phyloP scores from a whole-genome alignment of 192 early-diverging fungal genomes.

The Podila verticillata region DNA sequence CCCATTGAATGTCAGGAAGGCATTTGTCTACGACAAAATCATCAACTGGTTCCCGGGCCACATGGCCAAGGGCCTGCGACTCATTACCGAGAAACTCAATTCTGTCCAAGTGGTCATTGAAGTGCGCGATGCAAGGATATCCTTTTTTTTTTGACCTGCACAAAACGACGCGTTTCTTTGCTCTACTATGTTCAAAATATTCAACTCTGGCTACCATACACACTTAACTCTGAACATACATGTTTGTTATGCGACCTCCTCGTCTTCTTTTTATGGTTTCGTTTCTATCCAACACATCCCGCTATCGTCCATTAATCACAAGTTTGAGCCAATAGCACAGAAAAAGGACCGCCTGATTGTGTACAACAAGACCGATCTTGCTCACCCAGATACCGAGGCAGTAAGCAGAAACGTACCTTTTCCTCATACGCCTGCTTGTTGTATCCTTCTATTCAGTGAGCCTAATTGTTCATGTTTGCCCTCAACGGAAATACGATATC shows the following conservation, averaged over 20 bases:
- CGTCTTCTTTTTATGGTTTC: not conserved
- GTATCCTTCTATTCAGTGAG: not conserved
- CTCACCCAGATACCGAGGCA: constrained; percentile 65
- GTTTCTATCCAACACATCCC: constrained; percentile 69
- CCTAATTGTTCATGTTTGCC: too few relatives aligned
- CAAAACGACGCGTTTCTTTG: not conserved
- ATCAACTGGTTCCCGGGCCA: constrained; percentile 92
- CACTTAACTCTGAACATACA: constrained; percentile 2
- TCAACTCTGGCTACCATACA: too few relatives aligned
- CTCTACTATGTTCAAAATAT: too few relatives aligned
- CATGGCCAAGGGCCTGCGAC: constrained; percentile 82
- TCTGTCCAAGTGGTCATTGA: constrained; percentile 89
- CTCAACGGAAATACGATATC: not conserved
- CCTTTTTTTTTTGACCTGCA: constrained; percentile 22
- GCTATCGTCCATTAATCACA: constrained; percentile 87
- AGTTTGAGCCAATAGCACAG: constrained; percentile 76
- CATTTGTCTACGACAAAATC: constrained; percentile 66
- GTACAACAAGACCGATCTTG: constrained; percentile 95
- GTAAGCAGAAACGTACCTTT: constrained; percentile 11
- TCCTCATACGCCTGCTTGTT: not conserved
- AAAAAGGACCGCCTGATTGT: constrained; percentile 79
- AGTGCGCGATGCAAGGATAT: constrained; percentile 89
- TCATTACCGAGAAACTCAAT: constrained; percentile 77
- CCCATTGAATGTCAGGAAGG: constrained; percentile 29
- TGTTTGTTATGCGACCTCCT: not conserved